A percentile compares a stretch with the other conserved stretches of the same genome.
Conservation (phyloP, 495 filamentous ascomycete species). For the Aspergillus cavernicola region DNA sequence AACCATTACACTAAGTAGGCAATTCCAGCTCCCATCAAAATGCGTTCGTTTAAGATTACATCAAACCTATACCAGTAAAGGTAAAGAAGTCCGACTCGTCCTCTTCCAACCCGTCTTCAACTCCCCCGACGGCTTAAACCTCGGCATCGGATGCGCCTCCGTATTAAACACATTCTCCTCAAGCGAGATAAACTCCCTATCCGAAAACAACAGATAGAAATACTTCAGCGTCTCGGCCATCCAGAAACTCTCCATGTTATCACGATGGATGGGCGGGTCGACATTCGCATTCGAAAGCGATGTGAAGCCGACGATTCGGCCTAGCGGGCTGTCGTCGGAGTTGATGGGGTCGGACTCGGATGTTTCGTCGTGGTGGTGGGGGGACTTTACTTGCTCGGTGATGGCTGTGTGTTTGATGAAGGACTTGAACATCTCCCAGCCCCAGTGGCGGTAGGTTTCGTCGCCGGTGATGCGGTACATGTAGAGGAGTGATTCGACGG, state of each 20-base stretch:
- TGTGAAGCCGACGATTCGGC: slow-evolving; percentile 62
- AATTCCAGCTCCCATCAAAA: too few species aligned
- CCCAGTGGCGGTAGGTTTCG: slow-evolving; percentile 87
- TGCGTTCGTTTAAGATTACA: neutral
- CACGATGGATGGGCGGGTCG: slow-evolving; percentile 58
- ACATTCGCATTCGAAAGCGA: slow-evolving; percentile 72
- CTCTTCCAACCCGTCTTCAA: slow-evolving; percentile 88
- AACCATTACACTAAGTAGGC: neutral
- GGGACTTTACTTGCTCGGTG: slow-evolving; percentile 44
- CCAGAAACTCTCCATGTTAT: slow-evolving; percentile 97
- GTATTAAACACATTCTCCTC: slow-evolving; percentile 91
- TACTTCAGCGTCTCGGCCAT: slow-evolving; percentile 98
- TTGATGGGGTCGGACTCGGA: slow-evolving; percentile 2
- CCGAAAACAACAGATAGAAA: slow-evolving; percentile 91
- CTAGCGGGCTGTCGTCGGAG: neutral
- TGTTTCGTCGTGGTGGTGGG: slow-evolving; percentile 10
- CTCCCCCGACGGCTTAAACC: slow-evolving; percentile 73
- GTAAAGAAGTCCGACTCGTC: slow-evolving; percentile 34
- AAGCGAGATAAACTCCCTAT: slow-evolving; percentile 75
- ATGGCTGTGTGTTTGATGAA: slow-evolving; percentile 82
- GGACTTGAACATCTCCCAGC: slow-evolving; percentile 95
- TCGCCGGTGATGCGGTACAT: slow-evolving; percentile 99
- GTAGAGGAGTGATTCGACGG: slow-evolving; percentile 90
- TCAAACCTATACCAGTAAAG: too few species aligned
- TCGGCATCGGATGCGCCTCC: slow-evolving; percentile 87